A percentile compares a stretch with the other conserved stretches of the same genome.
Evolutionary conservation across 371 early-diverging fungal species (phyloP).

Genomic region (Mucor circinelloides): DNA sequence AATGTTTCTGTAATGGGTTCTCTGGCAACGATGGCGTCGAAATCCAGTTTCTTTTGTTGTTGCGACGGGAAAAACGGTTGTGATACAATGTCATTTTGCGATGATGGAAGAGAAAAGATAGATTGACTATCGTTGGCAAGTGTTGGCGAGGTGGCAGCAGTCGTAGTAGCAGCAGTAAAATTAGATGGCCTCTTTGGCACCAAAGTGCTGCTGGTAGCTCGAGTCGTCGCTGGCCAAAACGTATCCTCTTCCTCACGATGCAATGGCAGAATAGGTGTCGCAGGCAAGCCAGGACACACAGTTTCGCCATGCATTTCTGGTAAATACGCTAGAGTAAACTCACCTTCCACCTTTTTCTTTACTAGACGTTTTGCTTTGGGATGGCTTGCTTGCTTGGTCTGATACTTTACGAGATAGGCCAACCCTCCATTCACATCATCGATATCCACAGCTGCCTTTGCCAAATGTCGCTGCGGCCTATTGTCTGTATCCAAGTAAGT

Average conservation of each 20-base stretch:
- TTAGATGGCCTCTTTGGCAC: no score
- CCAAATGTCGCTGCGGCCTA: conserved; percentile 23
- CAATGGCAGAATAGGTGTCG: conserved; percentile 25
- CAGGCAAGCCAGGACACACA: conserved; percentile 37
- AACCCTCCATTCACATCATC: conserved; percentile 16
- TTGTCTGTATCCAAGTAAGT: conserved; percentile 32
- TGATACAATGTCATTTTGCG: neutral
- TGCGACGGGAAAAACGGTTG: conserved; percentile 5
- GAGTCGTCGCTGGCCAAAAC: conserved; percentile 19
- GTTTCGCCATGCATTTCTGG: conserved; percentile 15
- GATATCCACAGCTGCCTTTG: conserved; percentile 33
- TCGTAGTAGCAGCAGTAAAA: neutral
- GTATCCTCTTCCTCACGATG: conserved; percentile 20
- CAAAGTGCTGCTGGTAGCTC: neutral
- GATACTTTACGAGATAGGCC: conserved; percentile 36
- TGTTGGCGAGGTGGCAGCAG: neutral
- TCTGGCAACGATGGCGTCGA: neutral
- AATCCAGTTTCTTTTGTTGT: neutral
- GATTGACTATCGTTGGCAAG: neutral
- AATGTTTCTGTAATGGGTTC: neutral
- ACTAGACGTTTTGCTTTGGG: conserved; percentile 7
- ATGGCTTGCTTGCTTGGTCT: conserved; percentile 27
- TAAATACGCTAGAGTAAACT: conserved; percentile 23
- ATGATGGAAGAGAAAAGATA: no score
- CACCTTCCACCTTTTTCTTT: conserved; percentile 1